These are phyloP conservation scores for Dalbergia oliveri DNA, from an alignment of 306 rosid species.

Conservation along the genomic window DNA sequence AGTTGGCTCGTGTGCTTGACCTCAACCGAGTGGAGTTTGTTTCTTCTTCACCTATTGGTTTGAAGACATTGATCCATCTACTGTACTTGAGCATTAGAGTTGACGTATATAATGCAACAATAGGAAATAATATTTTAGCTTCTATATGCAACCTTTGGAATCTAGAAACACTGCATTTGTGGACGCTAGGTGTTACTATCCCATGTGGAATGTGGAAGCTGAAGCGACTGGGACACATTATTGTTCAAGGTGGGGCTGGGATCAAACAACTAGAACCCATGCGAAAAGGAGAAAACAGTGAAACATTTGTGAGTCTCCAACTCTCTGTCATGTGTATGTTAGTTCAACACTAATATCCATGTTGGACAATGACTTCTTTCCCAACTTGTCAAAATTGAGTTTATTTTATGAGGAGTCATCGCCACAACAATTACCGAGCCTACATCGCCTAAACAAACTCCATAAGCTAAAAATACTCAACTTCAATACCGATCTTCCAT, in stretches of 20 bases:
- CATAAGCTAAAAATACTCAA: not conserved
- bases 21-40: no score
- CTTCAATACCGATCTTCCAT: not conserved
- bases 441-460: not conserved
- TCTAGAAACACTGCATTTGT: not conserved
- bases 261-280: no score
- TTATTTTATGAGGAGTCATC: no score
- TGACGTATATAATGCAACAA: no score
- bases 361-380: not conserved
- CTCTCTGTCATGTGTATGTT: not conserved
- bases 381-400: not conserved
- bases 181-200: not conserved
- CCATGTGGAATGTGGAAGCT: not conserved
- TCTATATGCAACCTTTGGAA: not conserved
- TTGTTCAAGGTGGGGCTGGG: no score
- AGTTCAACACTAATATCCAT: not conserved
- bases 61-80: not conserved
- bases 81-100: no score
- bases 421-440: not conserved
- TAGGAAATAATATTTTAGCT: no score
- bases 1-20: not conserved
- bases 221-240: not conserved
- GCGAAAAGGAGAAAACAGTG: no score
- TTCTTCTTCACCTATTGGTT: no score
- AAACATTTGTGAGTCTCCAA: not conserved